phyloP scores from a whole-genome alignment of 2,329 filamentous ascomycete species.

The Trichoderma guizhouense region DNA sequence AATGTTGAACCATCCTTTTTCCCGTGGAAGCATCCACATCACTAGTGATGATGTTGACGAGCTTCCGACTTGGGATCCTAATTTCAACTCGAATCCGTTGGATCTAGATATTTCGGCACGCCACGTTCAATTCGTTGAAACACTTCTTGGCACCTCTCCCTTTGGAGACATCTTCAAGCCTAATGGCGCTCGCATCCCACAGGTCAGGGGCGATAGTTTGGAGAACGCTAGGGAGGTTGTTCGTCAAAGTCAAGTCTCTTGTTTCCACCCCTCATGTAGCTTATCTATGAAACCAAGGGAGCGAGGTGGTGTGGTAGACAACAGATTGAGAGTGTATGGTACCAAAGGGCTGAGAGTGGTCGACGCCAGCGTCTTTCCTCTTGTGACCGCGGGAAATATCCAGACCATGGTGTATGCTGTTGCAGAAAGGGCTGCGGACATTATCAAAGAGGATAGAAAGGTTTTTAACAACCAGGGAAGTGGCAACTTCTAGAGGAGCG shows the following conservation, averaged over 20 bases:
- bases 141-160: slow-evolving; percentile 35
- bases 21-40: slow-evolving; percentile 58
- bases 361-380: slow-evolving; percentile 45
- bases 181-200: slow-evolving; percentile 30
- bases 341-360: slow-evolving; percentile 43
- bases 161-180: slow-evolving; percentile 39
- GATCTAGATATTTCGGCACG: slow-evolving; percentile 52
- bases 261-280: slow-evolving; percentile 50
- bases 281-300: slow-evolving; percentile 47
- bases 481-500: not conserved
- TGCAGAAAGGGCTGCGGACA: slow-evolving; percentile 40
- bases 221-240: slow-evolving; percentile 38
- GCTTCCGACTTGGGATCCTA: slow-evolving; percentile 34
- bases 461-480: not conserved
- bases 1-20: slow-evolving; percentile 59
- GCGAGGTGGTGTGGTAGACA: slow-evolving; percentile 44
- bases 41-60: slow-evolving; percentile 39
- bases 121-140: slow-evolving; percentile 42
- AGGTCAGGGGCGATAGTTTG: slow-evolving; percentile 26
- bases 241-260: slow-evolving; percentile 32
- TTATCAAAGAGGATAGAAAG: slow-evolving; percentile 29
- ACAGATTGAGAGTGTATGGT: slow-evolving; percentile 42
- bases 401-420: slow-evolving; percentile 30
- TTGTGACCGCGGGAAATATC: slow-evolving; percentile 39
- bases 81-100: slow-evolving; percentile 43